These are phyloP conservation scores for Elsinoe fawcettii DNA, from an alignment of 2,329 filamentous ascomycete species.

Conservation along the genomic window DNA sequence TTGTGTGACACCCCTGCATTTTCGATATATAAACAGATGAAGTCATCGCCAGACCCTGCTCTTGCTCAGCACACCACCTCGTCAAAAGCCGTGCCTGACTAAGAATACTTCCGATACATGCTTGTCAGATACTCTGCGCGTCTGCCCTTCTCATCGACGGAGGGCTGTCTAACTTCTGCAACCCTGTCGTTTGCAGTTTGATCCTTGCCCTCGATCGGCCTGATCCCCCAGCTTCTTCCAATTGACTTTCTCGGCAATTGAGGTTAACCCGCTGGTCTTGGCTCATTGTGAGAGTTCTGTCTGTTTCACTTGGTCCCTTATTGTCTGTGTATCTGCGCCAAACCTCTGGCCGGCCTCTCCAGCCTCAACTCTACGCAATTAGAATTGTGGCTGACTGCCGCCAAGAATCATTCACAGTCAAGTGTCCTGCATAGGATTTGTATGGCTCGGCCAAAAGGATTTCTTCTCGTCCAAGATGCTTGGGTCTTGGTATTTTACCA, in stretches of 20 bases:
- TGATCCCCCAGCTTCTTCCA: background rate
- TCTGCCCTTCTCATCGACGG: background rate
- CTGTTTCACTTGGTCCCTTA: constrained; percentile 1
- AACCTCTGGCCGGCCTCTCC: background rate
- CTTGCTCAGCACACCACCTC: background rate
- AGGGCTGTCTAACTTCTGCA: background rate
- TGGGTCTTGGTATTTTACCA: background rate
- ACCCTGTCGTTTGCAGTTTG: background rate
- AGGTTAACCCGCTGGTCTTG: background rate
- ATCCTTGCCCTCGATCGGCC: background rate
- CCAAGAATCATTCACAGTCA: background rate
- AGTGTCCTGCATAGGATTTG: background rate
- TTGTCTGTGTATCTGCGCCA: background rate
- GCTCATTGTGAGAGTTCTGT: background rate
- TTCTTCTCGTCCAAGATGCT: background rate
- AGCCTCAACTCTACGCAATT: background rate
- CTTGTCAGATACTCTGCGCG: background rate
- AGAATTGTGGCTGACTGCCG: background rate
- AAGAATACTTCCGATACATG: constrained; percentile 1
- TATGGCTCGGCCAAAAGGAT: background rate
- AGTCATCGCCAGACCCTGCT: constrained; percentile 2
- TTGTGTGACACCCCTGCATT: background rate
- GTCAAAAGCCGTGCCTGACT: background rate
- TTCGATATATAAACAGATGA: background rate
- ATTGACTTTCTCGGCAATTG: constrained; percentile 4